Conservation (phyloP, 1,139 yeast genomes). For the Taphrina wiesneri region DNA sequence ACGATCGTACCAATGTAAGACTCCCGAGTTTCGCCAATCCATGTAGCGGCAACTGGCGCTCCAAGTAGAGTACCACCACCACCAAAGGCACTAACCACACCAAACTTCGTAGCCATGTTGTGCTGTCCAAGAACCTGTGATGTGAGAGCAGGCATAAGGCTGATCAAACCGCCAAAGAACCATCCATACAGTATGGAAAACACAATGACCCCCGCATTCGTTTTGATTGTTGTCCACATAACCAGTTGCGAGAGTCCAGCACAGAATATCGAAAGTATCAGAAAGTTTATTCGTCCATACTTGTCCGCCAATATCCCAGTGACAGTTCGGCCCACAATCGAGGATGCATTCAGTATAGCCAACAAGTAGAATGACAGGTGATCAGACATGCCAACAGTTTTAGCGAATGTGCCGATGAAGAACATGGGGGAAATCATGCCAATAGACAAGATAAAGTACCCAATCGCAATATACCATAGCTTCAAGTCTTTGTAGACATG, state of each 20-base stretch:
- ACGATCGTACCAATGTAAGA: conserved; percentile 18
- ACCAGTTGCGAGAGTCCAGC: conserved; percentile 42
- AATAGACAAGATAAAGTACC: conserved; percentile 44
- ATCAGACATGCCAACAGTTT: conserved; percentile 39
- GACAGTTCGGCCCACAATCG: conserved; percentile 52
- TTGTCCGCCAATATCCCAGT: conserved; percentile 52
- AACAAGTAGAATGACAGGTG: conserved; percentile 42
- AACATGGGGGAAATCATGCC: conserved; percentile 48
- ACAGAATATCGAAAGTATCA: conserved; percentile 42
- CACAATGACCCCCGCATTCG: conserved; percentile 49
- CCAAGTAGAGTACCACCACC: conserved; percentile 27
- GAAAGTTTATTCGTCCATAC: conserved; percentile 50
- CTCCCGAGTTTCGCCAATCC: conserved; percentile 8
- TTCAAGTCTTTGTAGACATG: conserved; percentile 43
- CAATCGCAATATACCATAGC: conserved; percentile 43
- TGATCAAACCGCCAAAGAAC: conserved; percentile 54
- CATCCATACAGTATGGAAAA: conserved; percentile 59
- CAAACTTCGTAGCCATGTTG: conserved; percentile 29
- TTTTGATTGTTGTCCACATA: conserved; percentile 60
- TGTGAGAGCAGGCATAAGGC: conserved; percentile 53
- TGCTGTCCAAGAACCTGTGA: conserved; percentile 55
- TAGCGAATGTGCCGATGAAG: conserved; percentile 45
- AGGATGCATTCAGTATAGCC: conserved; percentile 52
- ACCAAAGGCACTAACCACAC: conserved; percentile 33
- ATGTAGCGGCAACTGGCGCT: conserved; percentile 29